Base-by-base conservation (phyloP, 2,329 filamentous ascomycete species). In the Neofusicoccum parvum region DNA sequence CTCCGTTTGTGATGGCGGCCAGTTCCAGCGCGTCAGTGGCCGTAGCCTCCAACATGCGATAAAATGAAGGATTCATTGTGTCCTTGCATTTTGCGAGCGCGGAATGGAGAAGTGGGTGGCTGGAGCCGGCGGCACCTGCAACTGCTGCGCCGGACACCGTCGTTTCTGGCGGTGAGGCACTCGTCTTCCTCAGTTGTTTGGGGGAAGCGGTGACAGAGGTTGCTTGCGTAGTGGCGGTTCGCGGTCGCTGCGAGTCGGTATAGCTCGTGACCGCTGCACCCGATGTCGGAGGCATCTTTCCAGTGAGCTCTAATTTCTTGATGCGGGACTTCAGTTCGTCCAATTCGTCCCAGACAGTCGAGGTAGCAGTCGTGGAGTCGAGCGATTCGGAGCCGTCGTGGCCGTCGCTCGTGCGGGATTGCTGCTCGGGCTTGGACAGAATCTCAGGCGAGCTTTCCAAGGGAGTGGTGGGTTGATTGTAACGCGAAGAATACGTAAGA, bases 311-410 rank as follows among this genome's bases (percentile, higher is more conserved):
- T 10, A 99, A 85, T 67, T 92, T 91, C 71, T 92, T 89, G 71
- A 99, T 97, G 36, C 95, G 88, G 46, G 92, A 95, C 76, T 98
- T 98, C 53, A 99, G 81, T 69, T 98, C 95, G 71, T 98, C 95
- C 34, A 99, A 81, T 78, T 99, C 95, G 75, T 98, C 95, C 95
- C 95, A 99, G 2, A 99, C 92, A 0, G 93, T 97, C 1, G 93
- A 96, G 12, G 94, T 92, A 1, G 92, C 92, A 1, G 90, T 93
- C 0, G 92, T 95, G 0, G 95, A 98, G 39, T 91, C 85, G 0
- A 91, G 94, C 0, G 95, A 98, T 72, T 95, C 92, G 0, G 92
- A 94, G 27, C 72, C 75, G 27, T 77, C 75, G 48, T 56, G 36
- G 37, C 37, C 49, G 41, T 60, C 43, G 56, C 56, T 60, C 41